Percentiles rank a stretch among this genome's conserved stretches.
These are phyloP conservation scores for Tylopilus subfusipes DNA, from an alignment of 768 basidiomycete species.

Conservation along the genomic window DNA sequence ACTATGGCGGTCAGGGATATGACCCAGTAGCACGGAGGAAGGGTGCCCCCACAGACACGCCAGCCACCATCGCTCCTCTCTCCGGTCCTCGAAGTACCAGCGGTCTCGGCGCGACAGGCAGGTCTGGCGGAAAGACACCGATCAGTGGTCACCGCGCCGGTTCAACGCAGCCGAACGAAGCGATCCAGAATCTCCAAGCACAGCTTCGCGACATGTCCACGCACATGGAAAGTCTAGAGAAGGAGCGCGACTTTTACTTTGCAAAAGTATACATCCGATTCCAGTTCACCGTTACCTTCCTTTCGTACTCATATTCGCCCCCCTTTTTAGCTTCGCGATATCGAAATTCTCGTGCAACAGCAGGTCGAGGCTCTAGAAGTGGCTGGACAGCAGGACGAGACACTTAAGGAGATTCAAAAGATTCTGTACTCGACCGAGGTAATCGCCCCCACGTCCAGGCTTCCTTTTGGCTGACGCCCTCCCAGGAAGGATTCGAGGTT, in stretches of 20 bases:
- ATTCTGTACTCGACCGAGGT: constrained; percentile 97
- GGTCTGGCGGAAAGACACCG: constrained; percentile 72
- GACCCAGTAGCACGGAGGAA: constrained; percentile 80
- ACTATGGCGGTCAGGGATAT: constrained; percentile 84
- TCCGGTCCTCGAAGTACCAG: constrained; percentile 38
- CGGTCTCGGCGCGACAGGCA: constrained; percentile 35
- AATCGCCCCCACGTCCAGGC: constrained; percentile 19
- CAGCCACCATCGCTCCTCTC: constrained; percentile 75
- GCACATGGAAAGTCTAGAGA: constrained; percentile 89
- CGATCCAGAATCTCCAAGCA: constrained; percentile 60
- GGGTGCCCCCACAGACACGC: constrained; percentile 71
- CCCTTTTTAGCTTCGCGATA: constrained; percentile 74
- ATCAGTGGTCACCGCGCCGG: constrained; percentile 64
- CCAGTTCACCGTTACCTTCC: constrained; percentile 2
- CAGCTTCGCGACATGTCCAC: constrained; percentile 80
- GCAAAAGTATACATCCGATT: constrained; percentile 64
- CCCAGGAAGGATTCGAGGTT: constrained; percentile 90
- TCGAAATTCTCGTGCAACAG: constrained; percentile 89
- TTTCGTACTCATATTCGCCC: neutral
- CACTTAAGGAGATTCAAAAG: constrained; percentile 78
- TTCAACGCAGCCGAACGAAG: constrained; percentile 64
- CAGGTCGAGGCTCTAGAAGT: constrained; percentile 62
- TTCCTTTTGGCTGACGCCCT: constrained; percentile 9
- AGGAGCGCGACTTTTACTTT: constrained; percentile 98
- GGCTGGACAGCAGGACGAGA: constrained; percentile 53